Conservation (phyloP, 2,329 filamentous ascomycete genomes). For the Fusarium drepaniforme region DNA sequence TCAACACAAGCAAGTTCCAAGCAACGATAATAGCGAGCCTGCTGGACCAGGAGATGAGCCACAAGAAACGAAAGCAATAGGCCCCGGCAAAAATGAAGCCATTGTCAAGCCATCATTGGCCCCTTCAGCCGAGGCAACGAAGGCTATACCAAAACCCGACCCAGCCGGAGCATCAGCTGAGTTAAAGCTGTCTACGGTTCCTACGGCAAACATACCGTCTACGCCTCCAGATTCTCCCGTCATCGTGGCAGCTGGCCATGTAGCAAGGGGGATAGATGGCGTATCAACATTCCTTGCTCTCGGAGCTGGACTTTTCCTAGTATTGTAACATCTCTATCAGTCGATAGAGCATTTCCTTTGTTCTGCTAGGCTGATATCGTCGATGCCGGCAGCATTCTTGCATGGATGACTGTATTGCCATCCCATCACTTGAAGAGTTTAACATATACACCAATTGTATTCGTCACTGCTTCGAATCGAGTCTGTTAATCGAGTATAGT, state of each 20-base stretch:
- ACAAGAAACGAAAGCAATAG: not conserved
- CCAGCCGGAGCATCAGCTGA: not conserved
- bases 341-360: not conserved
- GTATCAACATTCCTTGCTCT: not conserved
- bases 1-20: not conserved
- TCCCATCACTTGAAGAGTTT: not conserved
- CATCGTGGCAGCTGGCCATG: not conserved
- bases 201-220: not conserved
- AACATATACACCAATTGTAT: not conserved
- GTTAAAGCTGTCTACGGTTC: not conserved
- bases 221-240: not conserved
- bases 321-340: not conserved
- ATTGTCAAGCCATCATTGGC: not conserved
- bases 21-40: not conserved
- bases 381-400: not conserved
- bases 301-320: not conserved
- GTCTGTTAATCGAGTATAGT: slow-evolving; percentile 25
- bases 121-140: not conserved
- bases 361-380: not conserved
- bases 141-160: not conserved
- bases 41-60: not conserved
- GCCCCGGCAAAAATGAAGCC: not conserved
- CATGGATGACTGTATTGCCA: not conserved
- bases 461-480: slow-evolving; percentile 3
- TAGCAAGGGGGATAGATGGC: not conserved